Evolutionary conservation across 495 filamentous ascomycete genomes (phyloP).

Genomic region (Hypoxylon crocopeplum): DNA sequence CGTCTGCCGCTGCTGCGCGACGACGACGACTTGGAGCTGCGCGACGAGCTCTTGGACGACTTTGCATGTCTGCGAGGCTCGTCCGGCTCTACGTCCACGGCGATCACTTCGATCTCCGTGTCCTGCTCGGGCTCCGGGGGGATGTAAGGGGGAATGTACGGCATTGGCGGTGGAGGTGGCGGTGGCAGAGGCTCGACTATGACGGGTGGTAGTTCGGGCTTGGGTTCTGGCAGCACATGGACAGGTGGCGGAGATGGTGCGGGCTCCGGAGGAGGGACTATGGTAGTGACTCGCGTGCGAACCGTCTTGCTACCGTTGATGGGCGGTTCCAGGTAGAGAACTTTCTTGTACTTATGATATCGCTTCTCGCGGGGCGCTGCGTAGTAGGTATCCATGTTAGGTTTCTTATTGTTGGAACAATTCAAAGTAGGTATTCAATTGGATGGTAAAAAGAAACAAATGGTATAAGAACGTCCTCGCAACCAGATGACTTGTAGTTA

Average conservation of each 20-base stretch:
- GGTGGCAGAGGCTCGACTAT: constrained; percentile 40
- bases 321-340: constrained; percentile 55
- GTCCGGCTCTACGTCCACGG: constrained; percentile 57
- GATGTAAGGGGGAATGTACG: constrained; percentile 17
- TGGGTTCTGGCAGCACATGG: constrained; percentile 5
- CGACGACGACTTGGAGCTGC: constrained; percentile 38
- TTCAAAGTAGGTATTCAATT: background rate
- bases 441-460: background rate
- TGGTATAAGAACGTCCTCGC: constrained; percentile 6
- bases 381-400: constrained; percentile 42
- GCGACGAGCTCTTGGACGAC: constrained; percentile 34
- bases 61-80: constrained; percentile 29
- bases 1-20: constrained; percentile 31
- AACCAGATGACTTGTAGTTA: background rate
- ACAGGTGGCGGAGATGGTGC: constrained; percentile 39
- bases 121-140: constrained; percentile 39
- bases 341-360: constrained; percentile 49
- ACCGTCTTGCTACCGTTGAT: constrained; percentile 45
- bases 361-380: constrained; percentile 40
- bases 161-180: constrained; percentile 33
- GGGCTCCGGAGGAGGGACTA: constrained; percentile 46
- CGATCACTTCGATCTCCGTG: constrained; percentile 56
- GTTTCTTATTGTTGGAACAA: background rate
- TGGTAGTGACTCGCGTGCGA: constrained; percentile 51
- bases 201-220: constrained; percentile 35